Evolutionary conservation across 2,329 filamentous ascomycete species (phyloP), one percentile per base, ranked within the genome.

Genomic region (Colletotrichum filicis): DNA sequence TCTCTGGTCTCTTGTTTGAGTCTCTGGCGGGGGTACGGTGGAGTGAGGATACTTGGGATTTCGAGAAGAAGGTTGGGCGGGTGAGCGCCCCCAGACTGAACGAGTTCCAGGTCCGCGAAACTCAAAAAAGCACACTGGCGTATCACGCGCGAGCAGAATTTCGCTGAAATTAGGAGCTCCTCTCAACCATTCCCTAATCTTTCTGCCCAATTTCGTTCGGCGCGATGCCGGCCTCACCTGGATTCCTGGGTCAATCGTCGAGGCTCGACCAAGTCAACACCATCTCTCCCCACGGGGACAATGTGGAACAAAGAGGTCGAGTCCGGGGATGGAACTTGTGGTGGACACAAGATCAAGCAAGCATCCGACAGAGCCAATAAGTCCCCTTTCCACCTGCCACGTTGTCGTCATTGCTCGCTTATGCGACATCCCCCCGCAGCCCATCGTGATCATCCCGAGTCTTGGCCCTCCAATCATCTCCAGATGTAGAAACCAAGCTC

Each of bases 71-170:
- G 62, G 32, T 46, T 65, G 26, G 32, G 24, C 24, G 46, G 49
- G 49, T 24, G 28, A 49, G 16, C 59, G 28, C 57, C 12, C 42
- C 49, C 49, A 61, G 64, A 62, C 68, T 66, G 8, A 35, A 26
- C 42, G 28, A 46, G 55, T 55, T 71, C 46, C 62, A 67, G 12
- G 32, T 68, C 57, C 24, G 22, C n/a, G 32, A 71, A 57, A 58
- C 56, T 37, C 56, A 24, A 57, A 68, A 66, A 66, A 49, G 35
- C 64, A 28, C 14, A n/a, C 19, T n/a, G 46, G 32, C 42, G 5
- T 30, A 46, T 67, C 30, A 66, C 42, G 55, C 46, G 61, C n/a
- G n/a, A 28, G 28, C 28, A 58, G 66, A 52, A 14, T n/a, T 5
- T 22, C 7, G 24, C 56, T 26, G 22, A 55, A 22, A 22, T 37